Evolutionary conservation across 345 rosid species (phyloP).

Genomic region (Cochlearia excelsa): DNA sequence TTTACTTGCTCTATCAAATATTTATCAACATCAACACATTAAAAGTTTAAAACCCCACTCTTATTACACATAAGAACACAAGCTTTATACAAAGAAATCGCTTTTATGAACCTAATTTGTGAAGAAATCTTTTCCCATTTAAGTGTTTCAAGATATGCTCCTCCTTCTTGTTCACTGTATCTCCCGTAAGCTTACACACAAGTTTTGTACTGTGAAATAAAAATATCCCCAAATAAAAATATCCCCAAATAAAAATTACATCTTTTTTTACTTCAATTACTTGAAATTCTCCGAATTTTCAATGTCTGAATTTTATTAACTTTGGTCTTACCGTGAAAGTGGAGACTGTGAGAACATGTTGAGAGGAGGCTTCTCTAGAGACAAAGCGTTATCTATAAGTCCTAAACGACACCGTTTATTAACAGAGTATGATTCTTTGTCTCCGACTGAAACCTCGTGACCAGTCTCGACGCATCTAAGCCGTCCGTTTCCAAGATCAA

Average conservation of each 20-base stretch:
- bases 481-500: slow-evolving; percentile 62
- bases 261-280: slow-evolving; percentile 5
- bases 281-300: background rate
- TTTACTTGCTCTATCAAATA: slow-evolving; percentile 53
- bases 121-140: slow-evolving; percentile 78
- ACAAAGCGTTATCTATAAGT: slow-evolving; percentile 70
- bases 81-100: no score
- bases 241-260: slow-evolving; percentile 14
- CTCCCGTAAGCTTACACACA: slow-evolving; percentile 83
- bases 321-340: slow-evolving; percentile 53
- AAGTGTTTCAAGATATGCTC: slow-evolving; percentile 94
- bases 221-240: slow-evolving; percentile 1
- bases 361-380: slow-evolving; percentile 66
- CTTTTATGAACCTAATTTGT: slow-evolving; percentile 54
- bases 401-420: slow-evolving; percentile 88
- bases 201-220: slow-evolving; percentile 60
- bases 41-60: no score
- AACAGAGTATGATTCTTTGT: slow-evolving; percentile 57
- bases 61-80: background rate
- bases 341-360: slow-evolving; percentile 79
- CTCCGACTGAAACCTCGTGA: slow-evolving; percentile 67
- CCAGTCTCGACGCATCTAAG: slow-evolving; percentile 84
- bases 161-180: slow-evolving; percentile 78
- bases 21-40: slow-evolving; percentile 18
- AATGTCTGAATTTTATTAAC: background rate